Conservation (phyloP, 768 basidiomycete species). For the Podaxis sp. region DNA sequence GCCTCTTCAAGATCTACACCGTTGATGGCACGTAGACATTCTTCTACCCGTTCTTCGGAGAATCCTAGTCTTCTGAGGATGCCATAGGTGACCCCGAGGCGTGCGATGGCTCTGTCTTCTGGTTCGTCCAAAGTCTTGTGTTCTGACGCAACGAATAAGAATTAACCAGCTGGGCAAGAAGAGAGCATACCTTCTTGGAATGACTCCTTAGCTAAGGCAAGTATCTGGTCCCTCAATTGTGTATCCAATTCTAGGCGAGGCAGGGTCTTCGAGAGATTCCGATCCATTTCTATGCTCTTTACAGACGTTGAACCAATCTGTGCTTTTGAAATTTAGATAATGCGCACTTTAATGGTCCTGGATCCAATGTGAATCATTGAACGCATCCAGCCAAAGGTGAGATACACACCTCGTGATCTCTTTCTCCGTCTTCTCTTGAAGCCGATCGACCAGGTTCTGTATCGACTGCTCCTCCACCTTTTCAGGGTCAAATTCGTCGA, state of each 20-base stretch:
- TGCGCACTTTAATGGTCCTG: conserved; percentile 32
- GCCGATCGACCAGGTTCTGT: conserved; percentile 72
- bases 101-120: conserved; percentile 67
- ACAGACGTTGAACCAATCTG: background rate
- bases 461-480: conserved; percentile 51
- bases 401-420: conserved; percentile 63
- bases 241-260: conserved; percentile 61
- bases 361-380: background rate
- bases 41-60: conserved; percentile 57
- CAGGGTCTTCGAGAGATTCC: conserved; percentile 63
- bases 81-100: conserved; percentile 78
- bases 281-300: conserved; percentile 79
- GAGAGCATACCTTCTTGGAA: conserved; percentile 12
- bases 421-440: conserved; percentile 86
- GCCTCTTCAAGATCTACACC: conserved; percentile 84
- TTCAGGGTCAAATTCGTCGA: conserved; percentile 18
- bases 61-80: conserved; percentile 77
- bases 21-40: conserved; percentile 63
- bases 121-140: conserved; percentile 43
- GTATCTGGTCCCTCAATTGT: conserved; percentile 50
- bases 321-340: background rate
- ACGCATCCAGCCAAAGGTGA: background rate
- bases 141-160: conserved; percentile 17
- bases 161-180: background rate
- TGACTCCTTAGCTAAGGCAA: conserved; percentile 38